phyloP scores from a whole-genome alignment of 2,329 filamentous ascomycete species.

The Orbilia oligospora region DNA sequence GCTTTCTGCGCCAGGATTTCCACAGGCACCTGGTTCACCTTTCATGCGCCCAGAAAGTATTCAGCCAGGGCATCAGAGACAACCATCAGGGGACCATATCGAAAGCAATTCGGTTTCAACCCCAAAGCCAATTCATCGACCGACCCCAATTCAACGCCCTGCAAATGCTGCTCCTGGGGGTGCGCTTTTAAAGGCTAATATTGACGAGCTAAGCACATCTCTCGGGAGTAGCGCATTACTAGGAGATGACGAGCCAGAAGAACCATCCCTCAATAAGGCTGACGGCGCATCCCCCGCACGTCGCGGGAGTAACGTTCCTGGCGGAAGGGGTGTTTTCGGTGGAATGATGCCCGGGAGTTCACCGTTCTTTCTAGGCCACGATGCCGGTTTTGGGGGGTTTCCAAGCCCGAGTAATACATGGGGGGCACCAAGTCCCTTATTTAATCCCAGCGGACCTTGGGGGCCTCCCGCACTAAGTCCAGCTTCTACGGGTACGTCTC shows the following conservation, averaged over 20 bases:
- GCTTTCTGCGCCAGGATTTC: constrained; percentile 27
- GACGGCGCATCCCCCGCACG: constrained; percentile 67
- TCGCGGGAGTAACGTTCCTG: constrained; percentile 72
- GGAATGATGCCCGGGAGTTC: constrained; percentile 59
- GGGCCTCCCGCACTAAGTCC: constrained; percentile 61
- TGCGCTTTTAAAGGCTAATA: constrained; percentile 66
- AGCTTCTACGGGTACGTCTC: constrained; percentile 44
- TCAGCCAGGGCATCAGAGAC: constrained; percentile 48
- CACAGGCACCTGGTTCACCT: constrained; percentile 43
- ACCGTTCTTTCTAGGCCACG: constrained; percentile 65
- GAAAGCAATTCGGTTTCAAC: constrained; percentile 62
- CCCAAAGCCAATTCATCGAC: constrained; percentile 79
- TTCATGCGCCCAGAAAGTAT: constrained; percentile 53
- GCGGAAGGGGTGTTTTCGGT: constrained; percentile 69
- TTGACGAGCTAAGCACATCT: constrained; percentile 82
- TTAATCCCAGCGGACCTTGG: constrained; percentile 44
- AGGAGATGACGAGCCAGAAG: constrained; percentile 80
- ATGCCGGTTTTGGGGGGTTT: constrained; percentile 69
- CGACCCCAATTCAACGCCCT: constrained; percentile 88
- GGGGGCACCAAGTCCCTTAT: constrained; percentile 30
- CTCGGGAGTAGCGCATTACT: constrained; percentile 92
- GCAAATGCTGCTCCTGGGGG: constrained; percentile 75
- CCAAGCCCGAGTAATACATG: constrained; percentile 67
- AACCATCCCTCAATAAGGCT: constrained; percentile 67
- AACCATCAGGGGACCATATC: constrained; percentile 47